These are phyloP conservation scores for Alternaria dauci DNA, from an alignment of 2,329 filamentous ascomycete species.

Conservation along the genomic window DNA sequence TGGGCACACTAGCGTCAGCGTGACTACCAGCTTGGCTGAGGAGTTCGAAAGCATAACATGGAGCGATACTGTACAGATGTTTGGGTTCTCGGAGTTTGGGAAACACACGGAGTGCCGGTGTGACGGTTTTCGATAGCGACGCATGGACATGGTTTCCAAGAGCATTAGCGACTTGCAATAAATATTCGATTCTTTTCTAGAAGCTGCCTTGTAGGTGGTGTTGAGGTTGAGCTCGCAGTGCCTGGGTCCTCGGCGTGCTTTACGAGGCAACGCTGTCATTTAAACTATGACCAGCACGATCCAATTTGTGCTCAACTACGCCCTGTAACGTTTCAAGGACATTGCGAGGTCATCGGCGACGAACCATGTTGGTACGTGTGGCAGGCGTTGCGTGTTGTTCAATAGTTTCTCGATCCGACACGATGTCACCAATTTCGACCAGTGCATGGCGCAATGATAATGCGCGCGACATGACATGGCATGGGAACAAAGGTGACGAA, in stretches of 20 bases:
- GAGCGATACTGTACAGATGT: not conserved
- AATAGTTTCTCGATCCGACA: not conserved
- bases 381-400: not conserved
- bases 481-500: not conserved
- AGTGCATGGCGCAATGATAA: not conserved
- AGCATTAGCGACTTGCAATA: slow-evolving; percentile 13
- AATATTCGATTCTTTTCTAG: not conserved
- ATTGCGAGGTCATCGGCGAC: not conserved
- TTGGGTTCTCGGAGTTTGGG: not conserved
- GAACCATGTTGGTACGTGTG: not conserved
- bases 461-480: not conserved
- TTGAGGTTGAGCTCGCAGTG: not conserved
- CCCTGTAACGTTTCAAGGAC: not conserved
- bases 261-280: not conserved
- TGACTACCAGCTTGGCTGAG: slow-evolving; percentile 33
- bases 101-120: slow-evolving; percentile 2
- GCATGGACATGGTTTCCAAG: not conserved
- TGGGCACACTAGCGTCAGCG: slow-evolving; percentile 54
- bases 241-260: not conserved
- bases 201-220: not conserved
- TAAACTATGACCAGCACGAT: not conserved
- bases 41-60: not conserved
- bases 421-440: not conserved
- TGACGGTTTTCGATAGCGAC: slow-evolving; percentile 5
- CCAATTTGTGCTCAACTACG: not conserved